Percentiles rank a stretch among this genome's conserved stretches.
phyloP scores from a whole-genome alignment of 257 asterid species.

The Scutellaria minor region DNA sequence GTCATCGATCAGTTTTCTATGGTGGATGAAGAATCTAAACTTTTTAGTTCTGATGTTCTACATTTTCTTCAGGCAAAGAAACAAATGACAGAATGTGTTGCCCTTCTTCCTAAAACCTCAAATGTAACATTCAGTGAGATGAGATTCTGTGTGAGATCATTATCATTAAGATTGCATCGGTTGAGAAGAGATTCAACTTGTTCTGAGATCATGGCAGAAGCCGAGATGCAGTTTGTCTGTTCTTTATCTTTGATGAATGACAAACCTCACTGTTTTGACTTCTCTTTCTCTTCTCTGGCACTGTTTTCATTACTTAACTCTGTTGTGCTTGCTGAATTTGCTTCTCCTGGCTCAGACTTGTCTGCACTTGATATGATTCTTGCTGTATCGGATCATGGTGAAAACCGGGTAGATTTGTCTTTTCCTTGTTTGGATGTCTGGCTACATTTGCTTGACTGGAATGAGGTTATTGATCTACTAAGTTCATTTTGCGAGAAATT shows the following conservation, averaged over 20 bases:
- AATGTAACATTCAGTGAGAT: constrained; percentile 50
- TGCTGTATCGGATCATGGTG: constrained; percentile 52
- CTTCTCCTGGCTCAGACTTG: constrained; percentile 53
- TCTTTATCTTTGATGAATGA: constrained; percentile 59
- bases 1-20: constrained; percentile 68
- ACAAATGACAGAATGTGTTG: constrained; percentile 43
- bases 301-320: constrained; percentile 75
- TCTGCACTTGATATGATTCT: constrained; percentile 59
- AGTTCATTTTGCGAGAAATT: constrained; percentile 44
- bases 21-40: constrained; percentile 56
- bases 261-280: constrained; percentile 46
- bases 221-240: constrained; percentile 65
- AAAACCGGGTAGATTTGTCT: constrained; percentile 52
- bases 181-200: constrained; percentile 49
- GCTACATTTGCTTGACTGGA: constrained; percentile 85
- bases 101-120: constrained; percentile 48
- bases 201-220: constrained; percentile 72
- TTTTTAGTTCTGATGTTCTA: constrained; percentile 56
- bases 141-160: constrained; percentile 59
- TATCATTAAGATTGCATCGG: constrained; percentile 59
- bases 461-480: constrained; percentile 55
- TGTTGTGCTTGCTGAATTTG: constrained; percentile 71
- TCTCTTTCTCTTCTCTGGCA: constrained; percentile 63
- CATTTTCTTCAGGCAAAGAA: constrained; percentile 61
- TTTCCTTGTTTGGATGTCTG: constrained; percentile 70